These are phyloP conservation scores for Melaleuca alternifolia DNA, from an alignment of 345 rosid genomes.

Conservation along the genomic window DNA sequence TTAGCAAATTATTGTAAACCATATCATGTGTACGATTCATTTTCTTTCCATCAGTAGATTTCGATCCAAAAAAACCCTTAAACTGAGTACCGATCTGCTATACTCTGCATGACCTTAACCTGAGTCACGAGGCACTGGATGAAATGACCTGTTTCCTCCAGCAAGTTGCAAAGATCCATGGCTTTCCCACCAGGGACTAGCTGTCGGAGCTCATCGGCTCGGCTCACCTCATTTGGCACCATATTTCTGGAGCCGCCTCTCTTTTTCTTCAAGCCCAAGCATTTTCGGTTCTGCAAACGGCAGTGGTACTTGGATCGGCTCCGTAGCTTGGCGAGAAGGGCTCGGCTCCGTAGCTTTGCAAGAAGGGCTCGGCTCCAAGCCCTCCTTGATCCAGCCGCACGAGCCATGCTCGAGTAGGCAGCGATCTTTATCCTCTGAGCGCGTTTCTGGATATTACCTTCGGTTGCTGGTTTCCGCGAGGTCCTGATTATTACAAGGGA, in stretches of 20 bases:
- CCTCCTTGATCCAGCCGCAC: constrained; percentile 15
- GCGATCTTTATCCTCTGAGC: constrained; percentile 14
- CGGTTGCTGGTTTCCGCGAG: background rate
- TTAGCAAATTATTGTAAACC: background rate
- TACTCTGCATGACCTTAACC: constrained; percentile 27
- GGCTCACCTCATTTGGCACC: background rate
- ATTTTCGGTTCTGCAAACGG: background rate
- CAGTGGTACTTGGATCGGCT: background rate
- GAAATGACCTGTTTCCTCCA: constrained; percentile 32
- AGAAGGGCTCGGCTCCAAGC: constrained; percentile 32
- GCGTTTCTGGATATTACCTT: background rate
- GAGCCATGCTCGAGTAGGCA: constrained; percentile 23
- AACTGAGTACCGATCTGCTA: constrained; percentile 9
- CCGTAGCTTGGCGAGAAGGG: constrained; percentile 7
- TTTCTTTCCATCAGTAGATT: background rate
- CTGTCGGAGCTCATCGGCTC: constrained; percentile 4
- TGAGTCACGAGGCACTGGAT: constrained; percentile 21
- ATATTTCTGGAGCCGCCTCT: background rate
- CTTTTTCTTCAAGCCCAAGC: background rate
- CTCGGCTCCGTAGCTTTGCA: background rate
- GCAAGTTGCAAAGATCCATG: constrained; percentile 17
- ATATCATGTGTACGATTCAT: background rate
- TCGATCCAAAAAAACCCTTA: background rate
- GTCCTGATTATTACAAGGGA: constrained; percentile 4
- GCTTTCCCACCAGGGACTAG: constrained; percentile 27